Evolutionary conservation across 2,329 filamentous ascomycete genomes (phyloP).

Genomic region (Penicillium sp.): DNA sequence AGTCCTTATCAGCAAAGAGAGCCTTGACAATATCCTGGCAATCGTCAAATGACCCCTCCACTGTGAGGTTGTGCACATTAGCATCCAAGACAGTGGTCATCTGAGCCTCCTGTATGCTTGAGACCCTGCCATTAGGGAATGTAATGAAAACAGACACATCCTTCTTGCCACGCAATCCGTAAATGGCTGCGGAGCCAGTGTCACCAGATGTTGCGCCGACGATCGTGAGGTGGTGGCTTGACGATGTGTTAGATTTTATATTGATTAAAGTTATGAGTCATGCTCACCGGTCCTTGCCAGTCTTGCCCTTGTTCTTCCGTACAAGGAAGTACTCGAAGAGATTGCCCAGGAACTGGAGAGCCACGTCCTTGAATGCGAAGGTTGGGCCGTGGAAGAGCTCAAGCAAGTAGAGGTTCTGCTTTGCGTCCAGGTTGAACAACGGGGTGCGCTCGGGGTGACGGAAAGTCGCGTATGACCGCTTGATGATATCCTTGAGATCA

Average conservation of each 20-base stretch:
- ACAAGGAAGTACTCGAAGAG: slow-evolving; percentile 57
- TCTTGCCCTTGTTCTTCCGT: slow-evolving; percentile 42
- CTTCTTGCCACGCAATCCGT: slow-evolving; percentile 89
- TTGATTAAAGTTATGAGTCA: not conserved
- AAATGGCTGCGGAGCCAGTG: slow-evolving; percentile 92
- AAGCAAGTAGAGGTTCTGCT: slow-evolving; percentile 71
- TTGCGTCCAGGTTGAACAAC: slow-evolving; percentile 65
- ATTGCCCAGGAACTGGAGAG: slow-evolving; percentile 92
- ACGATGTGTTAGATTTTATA: not conserved
- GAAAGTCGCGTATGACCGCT: slow-evolving; percentile 84
- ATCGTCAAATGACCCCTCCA: slow-evolving; percentile 90
- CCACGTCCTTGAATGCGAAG: slow-evolving; percentile 92
- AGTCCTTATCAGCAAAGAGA: slow-evolving; percentile 77
- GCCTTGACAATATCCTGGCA: slow-evolving; percentile 96
- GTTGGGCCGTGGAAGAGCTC: slow-evolving; percentile 96
- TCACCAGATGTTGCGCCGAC: slow-evolving; percentile 80
- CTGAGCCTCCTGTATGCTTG: slow-evolving; percentile 88
- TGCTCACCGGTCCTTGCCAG: slow-evolving; percentile 47
- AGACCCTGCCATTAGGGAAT: slow-evolving; percentile 84
- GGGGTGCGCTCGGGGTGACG: slow-evolving; percentile 73
- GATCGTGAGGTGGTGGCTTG: slow-evolving; percentile 71
- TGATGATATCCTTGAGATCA: slow-evolving; percentile 78
- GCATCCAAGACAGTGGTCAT: slow-evolving; percentile 86
- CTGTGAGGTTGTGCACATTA: slow-evolving; percentile 88
- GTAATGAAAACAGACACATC: slow-evolving; percentile 96